phyloP scores from a whole-genome alignment of 139 green algal genomes.

The Picochlorum sp. region DNA sequence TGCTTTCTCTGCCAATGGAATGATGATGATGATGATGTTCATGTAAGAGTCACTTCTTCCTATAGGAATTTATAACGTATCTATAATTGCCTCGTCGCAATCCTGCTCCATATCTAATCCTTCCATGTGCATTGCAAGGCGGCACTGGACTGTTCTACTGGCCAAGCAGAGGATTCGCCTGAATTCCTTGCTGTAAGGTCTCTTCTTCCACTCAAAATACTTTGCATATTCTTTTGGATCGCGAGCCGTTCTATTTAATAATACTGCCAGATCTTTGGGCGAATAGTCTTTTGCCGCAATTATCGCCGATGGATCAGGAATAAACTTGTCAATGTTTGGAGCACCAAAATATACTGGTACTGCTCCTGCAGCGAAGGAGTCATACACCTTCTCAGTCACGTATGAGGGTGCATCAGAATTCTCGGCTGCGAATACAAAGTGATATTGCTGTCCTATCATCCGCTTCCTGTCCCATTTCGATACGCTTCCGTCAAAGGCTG shows the following conservation, averaged over 20 bases:
- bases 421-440: conserved; percentile 9
- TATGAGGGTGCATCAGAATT: neutral
- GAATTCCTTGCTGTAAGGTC: neutral
- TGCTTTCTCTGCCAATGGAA: too few species aligned
- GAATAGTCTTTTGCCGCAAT: conserved; percentile 4
- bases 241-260: neutral
- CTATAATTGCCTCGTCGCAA: neutral
- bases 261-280: neutral
- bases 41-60: too few species aligned
- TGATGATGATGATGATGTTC: too few species aligned
- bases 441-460: neutral
- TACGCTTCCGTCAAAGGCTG: neutral
- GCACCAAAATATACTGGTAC: conserved; percentile 5
- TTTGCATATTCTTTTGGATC: neutral
- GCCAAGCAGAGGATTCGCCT: neutral
- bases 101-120: conserved; percentile 3
- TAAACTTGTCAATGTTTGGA: conserved; percentile 6
- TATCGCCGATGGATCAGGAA: neutral
- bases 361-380: neutral
- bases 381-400: conserved; percentile 12
- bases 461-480: neutral
- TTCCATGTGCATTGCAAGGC: conserved; percentile 8
- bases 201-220: conserved; percentile 12
- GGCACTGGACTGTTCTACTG: conserved; percentile 7
- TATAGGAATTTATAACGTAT: too few species aligned